Percentiles rank a stretch among this genome's conserved stretches.
Conservation (phyloP, 345 rosid genomes). For the Gossypium anomalum region DNA sequence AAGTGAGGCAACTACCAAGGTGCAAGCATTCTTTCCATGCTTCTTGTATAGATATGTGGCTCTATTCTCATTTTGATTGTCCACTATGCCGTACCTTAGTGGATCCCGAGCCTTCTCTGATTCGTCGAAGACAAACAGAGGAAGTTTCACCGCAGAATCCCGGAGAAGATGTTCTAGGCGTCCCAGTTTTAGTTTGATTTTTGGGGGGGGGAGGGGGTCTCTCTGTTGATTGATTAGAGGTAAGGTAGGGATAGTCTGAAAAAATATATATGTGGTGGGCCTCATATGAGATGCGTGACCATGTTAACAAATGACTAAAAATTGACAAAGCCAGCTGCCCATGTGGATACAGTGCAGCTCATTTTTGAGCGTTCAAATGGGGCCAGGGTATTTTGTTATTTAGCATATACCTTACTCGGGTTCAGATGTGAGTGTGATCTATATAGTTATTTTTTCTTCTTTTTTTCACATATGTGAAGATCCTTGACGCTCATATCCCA, state of each 20-base stretch:
- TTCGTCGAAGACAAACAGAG: not conserved
- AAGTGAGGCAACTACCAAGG: conserved; percentile 25
- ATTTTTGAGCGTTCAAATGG: not conserved
- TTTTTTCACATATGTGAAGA: too few species aligned
- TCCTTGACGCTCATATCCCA: too few species aligned
- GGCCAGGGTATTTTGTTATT: not conserved
- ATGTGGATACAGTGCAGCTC: not conserved
- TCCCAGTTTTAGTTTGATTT: not conserved
- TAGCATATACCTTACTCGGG: not conserved
- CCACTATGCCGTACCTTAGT: conserved; percentile 36
- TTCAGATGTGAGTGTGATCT: too few species aligned
- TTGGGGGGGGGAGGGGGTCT: not conserved
- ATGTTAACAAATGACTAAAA: not conserved
- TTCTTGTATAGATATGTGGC: conserved; percentile 40
- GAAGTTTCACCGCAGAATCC: conserved; percentile 13
- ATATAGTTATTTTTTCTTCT: rapidly evolving
- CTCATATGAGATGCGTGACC: not conserved
- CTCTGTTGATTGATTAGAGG: not conserved
- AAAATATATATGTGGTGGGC: not conserved
- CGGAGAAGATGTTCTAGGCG: conserved; percentile 22
- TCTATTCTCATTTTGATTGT: conserved; percentile 34
- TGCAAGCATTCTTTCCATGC: conserved; percentile 40
- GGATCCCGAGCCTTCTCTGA: not conserved
- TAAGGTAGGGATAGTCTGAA: not conserved
- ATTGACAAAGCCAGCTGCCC: not conserved